Evolutionary conservation across 371 early-diverging fungal species (phyloP).

Genomic region (Scutellospora calospora): DNA sequence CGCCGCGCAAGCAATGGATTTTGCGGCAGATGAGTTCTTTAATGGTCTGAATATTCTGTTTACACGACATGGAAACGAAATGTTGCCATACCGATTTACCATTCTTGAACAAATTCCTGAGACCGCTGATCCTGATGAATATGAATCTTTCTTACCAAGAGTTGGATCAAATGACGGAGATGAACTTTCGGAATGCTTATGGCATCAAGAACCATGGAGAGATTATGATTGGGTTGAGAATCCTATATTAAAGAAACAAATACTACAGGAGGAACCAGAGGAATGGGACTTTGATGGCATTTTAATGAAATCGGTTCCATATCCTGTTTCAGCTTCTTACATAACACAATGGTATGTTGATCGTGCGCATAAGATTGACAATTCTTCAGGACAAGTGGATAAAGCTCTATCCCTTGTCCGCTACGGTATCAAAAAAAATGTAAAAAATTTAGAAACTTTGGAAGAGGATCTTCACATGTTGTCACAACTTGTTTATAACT

Average conservation of each 20-base stretch:
- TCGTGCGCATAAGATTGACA: conserved; percentile 45
- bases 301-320: conserved; percentile 9
- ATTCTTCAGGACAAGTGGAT: conserved; percentile 45
- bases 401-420: conserved; percentile 37
- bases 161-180: conserved; percentile 12
- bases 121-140: conserved; percentile 49
- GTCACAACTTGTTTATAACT: conserved; percentile 33
- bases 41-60: conserved; percentile 69
- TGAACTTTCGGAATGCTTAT: conserved; percentile 25
- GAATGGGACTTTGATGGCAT: conserved; percentile 34
- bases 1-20: conserved; percentile 66
- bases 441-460: conserved; percentile 32
- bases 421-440: conserved; percentile 38
- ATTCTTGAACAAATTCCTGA: conserved; percentile 75
- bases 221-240: conserved; percentile 45
- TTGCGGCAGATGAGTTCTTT: conserved; percentile 65
- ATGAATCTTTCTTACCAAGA: conserved; percentile 43
- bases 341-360: conserved; percentile 46
- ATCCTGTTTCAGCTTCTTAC: conserved; percentile 38
- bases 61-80: conserved; percentile 64
- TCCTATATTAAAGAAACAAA: conserved; percentile 35
- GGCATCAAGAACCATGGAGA: conserved; percentile 46
- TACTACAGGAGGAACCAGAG: not conserved
- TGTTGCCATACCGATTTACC: conserved; percentile 67
- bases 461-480: conserved; percentile 43